phyloP scores from a whole-genome alignment of 176 grass and related monocot genomes.

The Alopecurus myosuroides region DNA sequence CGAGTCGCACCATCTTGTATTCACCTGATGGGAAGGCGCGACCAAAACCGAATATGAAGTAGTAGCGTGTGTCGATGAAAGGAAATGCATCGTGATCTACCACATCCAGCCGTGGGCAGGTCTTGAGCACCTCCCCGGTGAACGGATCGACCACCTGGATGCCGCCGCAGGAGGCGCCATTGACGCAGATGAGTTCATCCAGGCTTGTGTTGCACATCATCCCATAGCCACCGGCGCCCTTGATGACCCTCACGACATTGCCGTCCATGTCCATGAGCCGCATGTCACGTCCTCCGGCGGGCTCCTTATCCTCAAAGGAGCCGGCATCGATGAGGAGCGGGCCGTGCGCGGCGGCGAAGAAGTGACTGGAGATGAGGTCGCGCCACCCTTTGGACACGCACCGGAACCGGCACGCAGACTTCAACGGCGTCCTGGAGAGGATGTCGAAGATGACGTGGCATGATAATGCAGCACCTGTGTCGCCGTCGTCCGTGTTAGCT shows the following conservation, averaged over 20 bases:
- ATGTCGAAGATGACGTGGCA: too few relatives aligned
- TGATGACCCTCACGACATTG: background rate
- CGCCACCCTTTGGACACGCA: too few relatives aligned
- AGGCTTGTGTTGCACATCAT: background rate
- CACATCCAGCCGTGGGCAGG: background rate
- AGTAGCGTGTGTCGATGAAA: background rate
- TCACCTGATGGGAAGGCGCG: background rate
- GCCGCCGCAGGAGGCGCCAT: too few relatives aligned
- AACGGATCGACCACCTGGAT: background rate
- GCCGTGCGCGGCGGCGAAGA: background rate
- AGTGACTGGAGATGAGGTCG: too few relatives aligned
- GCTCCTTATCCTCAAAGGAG: background rate
- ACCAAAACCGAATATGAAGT: background rate
- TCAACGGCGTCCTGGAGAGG: too few relatives aligned
- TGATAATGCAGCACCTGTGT: too few relatives aligned
- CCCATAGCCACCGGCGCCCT: background rate
- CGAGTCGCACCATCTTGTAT: background rate
- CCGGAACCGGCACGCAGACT: too few relatives aligned
- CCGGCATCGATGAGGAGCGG: background rate
- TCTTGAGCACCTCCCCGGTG: too few relatives aligned
- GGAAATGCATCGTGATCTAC: background rate
- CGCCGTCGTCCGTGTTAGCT: too few relatives aligned
- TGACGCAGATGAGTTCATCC: background rate
- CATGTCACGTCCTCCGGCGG: background rate
- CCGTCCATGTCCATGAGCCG: background rate